Percentiles rank a stretch among this genome's conserved stretches.
Conservation (phyloP, 306 rosid genomes). For the Aeschynomene evenia region DNA sequence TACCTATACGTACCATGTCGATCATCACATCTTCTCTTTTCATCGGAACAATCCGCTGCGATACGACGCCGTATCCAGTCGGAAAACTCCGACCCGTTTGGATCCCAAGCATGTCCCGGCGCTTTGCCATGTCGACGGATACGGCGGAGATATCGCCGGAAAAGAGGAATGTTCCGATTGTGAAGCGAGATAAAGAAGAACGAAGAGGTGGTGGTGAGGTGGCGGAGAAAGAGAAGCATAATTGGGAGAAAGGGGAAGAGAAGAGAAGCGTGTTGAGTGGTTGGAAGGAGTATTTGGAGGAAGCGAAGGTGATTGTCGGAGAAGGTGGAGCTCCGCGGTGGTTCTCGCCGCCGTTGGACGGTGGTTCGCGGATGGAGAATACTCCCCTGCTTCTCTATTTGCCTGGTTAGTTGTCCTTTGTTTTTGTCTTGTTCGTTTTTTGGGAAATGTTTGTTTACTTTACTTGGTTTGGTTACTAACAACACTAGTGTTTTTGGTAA, state of each 20-base stretch:
- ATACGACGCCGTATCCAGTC: neutral
- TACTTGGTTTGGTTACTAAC: neutral
- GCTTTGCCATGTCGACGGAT: conserved; percentile 36
- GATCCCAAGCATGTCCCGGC: neutral
- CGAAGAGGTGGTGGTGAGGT: neutral
- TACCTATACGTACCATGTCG: conserved; percentile 37
- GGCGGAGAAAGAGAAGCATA: neutral
- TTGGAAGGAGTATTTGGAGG: conserved; percentile 50
- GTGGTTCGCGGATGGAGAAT: conserved; percentile 47
- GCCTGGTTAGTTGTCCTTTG: conserved; percentile 53
- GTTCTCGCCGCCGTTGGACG: conserved; percentile 12
- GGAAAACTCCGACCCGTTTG: conserved; percentile 12
- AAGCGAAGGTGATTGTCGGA: conserved; percentile 43
- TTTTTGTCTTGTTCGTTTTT: neutral
- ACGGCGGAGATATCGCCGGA: neutral
- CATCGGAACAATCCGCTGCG: conserved; percentile 23
- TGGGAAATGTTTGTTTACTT: neutral
- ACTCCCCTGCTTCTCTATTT: conserved; percentile 74
- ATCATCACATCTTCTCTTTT: conserved; percentile 36
- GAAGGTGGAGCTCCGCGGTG: conserved; percentile 57
- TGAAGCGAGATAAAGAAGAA: neutral
- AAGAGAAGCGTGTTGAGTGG: conserved; percentile 1
- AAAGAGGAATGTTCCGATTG: conserved; percentile 3
- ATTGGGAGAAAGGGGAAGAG: too few species aligned
- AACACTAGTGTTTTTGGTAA: neutral